Percentiles rank a stretch among this genome's conserved stretches.
Evolutionary conservation across 352 stramenopile genomes (phyloP).

Genomic region (Phytophthora chlamydospora): DNA sequence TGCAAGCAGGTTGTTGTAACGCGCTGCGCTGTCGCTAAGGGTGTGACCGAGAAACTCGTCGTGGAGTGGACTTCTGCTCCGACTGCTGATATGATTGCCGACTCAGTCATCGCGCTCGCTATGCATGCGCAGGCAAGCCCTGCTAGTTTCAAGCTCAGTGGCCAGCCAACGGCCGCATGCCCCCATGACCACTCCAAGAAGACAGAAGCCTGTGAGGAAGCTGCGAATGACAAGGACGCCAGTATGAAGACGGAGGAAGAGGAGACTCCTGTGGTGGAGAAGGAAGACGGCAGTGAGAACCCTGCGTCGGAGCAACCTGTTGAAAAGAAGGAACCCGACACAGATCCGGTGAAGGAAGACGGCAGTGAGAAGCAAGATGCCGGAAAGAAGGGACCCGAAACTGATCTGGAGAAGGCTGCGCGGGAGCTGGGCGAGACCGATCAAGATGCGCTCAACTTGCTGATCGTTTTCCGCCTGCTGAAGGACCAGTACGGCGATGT

Average conservation of each 20-base stretch:
- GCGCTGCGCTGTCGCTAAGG: slow-evolving; percentile 37
- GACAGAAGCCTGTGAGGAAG: slow-evolving; percentile 14
- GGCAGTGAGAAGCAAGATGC: slow-evolving; percentile 12
- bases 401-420: slow-evolving; percentile 58
- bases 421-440: slow-evolving; percentile 70
- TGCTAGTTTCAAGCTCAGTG: slow-evolving; percentile 82
- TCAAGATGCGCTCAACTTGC: slow-evolving; percentile 83
- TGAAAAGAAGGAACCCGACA: slow-evolving; percentile 28
- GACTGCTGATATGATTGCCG: slow-evolving; percentile 95
- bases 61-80: slow-evolving; percentile 91
- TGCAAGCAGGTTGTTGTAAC: slow-evolving; percentile 79
- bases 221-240: slow-evolving; percentile 7
- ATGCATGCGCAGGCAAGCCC: slow-evolving; percentile 93
- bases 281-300: slow-evolving; percentile 18
- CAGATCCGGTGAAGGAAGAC: slow-evolving; percentile 26
- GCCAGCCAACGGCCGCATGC: slow-evolving; percentile 74
- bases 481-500: slow-evolving; percentile 90
- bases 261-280: slow-evolving; percentile 18
- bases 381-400: slow-evolving; percentile 13
- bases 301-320: slow-evolving; percentile 20
- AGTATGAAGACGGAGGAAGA: slow-evolving; percentile 26
- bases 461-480: slow-evolving; percentile 83
- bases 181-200: slow-evolving; percentile 83
- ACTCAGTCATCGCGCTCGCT: slow-evolving; percentile 95
- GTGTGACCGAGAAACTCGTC: slow-evolving; percentile 52